phyloP scores from a whole-genome alignment of 768 basidiomycete genomes.

The Pholiota conissans region DNA sequence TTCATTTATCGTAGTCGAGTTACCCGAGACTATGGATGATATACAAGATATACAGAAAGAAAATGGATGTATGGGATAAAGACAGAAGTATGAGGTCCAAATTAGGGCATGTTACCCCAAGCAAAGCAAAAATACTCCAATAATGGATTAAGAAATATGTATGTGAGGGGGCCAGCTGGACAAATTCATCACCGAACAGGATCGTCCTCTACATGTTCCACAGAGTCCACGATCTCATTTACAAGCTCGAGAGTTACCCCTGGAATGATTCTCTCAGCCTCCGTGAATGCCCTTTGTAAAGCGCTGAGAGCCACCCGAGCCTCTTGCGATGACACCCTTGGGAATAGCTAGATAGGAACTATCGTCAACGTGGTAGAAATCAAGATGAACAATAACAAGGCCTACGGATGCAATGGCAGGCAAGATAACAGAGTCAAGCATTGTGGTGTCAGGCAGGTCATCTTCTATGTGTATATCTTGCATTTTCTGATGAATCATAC shows the following conservation, averaged over 20 bases:
- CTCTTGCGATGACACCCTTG: constrained; percentile 90
- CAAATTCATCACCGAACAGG: constrained; percentile 34
- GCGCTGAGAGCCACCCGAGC: constrained; percentile 83
- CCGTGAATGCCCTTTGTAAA: constrained; percentile 89
- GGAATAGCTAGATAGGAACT: constrained; percentile 65
- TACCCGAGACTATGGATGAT: constrained; percentile 10
- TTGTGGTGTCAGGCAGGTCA: constrained; percentile 78
- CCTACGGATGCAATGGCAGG: constrained; percentile 95
- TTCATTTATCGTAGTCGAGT: neutral
- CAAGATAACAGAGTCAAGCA: constrained; percentile 93
- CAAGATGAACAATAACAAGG: constrained; percentile 6
- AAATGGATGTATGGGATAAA: constrained; percentile 14
- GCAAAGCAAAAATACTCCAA: constrained; percentile 6
- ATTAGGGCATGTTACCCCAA: neutral
- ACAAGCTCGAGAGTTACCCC: constrained; percentile 92
- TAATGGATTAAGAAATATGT: constrained; percentile 5
- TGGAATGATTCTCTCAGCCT: constrained; percentile 94
- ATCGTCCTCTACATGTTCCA: constrained; percentile 85
- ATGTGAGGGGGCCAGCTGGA: neutral
- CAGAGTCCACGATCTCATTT: constrained; percentile 91
- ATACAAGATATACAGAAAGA: constrained; percentile 26
- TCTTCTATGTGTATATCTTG: constrained; percentile 50
- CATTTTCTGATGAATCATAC: constrained; percentile 49
- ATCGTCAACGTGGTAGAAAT: constrained; percentile 6
- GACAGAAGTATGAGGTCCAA: constrained; percentile 12